Conservation (phyloP, 805 yeast species). For the Metschnikowia aberdeeniae region DNA sequence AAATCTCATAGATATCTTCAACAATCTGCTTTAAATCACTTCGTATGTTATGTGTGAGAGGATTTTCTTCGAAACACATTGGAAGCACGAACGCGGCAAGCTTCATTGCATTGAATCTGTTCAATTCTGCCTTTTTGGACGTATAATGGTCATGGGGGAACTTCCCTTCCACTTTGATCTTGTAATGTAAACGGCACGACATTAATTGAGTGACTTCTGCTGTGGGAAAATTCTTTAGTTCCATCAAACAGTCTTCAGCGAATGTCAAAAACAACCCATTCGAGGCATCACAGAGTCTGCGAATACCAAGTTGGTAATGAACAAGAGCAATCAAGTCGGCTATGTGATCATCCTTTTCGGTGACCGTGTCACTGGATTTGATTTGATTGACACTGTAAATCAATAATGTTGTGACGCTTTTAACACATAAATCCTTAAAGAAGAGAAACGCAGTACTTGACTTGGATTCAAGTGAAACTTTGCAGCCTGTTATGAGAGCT, state of each 20-base stretch:
- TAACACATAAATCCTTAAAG: slow-evolving; percentile 44
- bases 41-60: slow-evolving; percentile 55
- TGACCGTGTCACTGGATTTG: background rate
- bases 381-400: slow-evolving; percentile 30
- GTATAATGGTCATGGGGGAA: slow-evolving; percentile 64
- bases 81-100: slow-evolving; percentile 51
- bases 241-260: slow-evolving; percentile 50
- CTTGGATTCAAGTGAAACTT: slow-evolving; percentile 38
- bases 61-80: slow-evolving; percentile 53
- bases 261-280: slow-evolving; percentile 59
- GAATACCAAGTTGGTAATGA: slow-evolving; percentile 70
- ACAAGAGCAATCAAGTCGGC: slow-evolving; percentile 45
- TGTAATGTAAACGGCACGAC: slow-evolving; percentile 72
- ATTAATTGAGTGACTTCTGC: slow-evolving; percentile 72
- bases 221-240: slow-evolving; percentile 47
- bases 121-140: slow-evolving; percentile 25
- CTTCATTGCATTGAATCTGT: slow-evolving; percentile 26
- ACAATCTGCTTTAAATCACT: slow-evolving; percentile 69
- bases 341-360: slow-evolving; percentile 31
- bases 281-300: slow-evolving; percentile 65
- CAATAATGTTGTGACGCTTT: slow-evolving; percentile 34
- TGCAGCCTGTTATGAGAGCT: slow-evolving; percentile 32
- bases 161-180: slow-evolving; percentile 54
- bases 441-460: slow-evolving; percentile 42
- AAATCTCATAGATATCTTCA: slow-evolving; percentile 65